Evolutionary conservation across 805 yeast species (phyloP).

Genomic region (Saturnispora silvae): DNA sequence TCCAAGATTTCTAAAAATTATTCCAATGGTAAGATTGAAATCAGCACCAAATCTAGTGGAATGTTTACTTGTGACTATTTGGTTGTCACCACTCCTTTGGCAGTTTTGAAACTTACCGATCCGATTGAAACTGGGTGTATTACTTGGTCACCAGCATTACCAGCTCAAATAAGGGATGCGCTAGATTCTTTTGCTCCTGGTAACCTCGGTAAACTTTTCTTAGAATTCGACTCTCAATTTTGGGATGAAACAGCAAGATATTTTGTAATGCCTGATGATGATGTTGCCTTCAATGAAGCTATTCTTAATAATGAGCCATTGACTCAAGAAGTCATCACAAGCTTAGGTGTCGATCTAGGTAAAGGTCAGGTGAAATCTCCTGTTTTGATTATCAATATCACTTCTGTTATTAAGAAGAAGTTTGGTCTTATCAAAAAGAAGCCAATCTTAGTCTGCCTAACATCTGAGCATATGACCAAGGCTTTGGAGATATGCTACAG

Average conservation of each 20-base stretch:
- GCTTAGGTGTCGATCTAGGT: background rate
- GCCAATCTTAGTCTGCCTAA: constrained; percentile 34
- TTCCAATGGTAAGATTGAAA: constrained; percentile 13
- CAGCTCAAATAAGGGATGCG: constrained; percentile 16
- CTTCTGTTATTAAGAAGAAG: constrained; percentile 10
- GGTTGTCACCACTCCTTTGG: constrained; percentile 40
- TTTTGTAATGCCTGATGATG: constrained; percentile 23
- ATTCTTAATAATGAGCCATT: background rate
- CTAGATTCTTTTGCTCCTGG: constrained; percentile 29
- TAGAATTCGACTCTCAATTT: constrained; percentile 36
- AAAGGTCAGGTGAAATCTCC: constrained; percentile 16
- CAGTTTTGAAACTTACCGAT: constrained; percentile 31
- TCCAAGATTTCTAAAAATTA: constrained; percentile 18
- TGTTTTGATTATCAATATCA: constrained; percentile 23
- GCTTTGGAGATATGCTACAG: constrained; percentile 29
- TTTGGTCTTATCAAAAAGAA: constrained; percentile 16
- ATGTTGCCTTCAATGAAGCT: constrained; percentile 17
- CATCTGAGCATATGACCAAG: constrained; percentile 40
- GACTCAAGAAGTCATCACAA: background rate
- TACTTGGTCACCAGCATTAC: constrained; percentile 27
- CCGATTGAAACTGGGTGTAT: constrained; percentile 20
- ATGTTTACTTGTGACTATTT: constrained; percentile 28
- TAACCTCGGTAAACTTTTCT: constrained; percentile 35
- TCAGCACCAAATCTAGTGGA: constrained; percentile 14
- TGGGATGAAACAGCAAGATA: constrained; percentile 33